These are phyloP conservation scores for Geotrichum europaeum DNA, from an alignment of 1,139 yeast species.

Conservation along the genomic window DNA sequence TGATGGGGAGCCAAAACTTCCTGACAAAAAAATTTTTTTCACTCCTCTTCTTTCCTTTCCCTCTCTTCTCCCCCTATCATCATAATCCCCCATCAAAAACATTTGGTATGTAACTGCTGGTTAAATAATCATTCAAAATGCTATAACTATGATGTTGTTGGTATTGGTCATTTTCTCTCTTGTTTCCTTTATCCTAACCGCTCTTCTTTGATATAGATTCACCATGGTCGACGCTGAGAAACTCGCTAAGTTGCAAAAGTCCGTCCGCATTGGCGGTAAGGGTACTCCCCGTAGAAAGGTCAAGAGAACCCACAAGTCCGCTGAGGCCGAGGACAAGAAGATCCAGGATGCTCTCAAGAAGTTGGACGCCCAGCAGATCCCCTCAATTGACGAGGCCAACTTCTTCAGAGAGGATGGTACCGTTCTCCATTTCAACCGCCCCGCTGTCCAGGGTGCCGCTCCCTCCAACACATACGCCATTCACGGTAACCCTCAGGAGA, in stretches of 20 bases:
- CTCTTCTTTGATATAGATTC: not conserved
- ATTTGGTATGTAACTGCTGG: not conserved
- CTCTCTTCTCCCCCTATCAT: not conserved
- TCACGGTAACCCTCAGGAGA: conserved; percentile 93
- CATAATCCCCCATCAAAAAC: not conserved
- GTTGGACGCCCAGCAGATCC: conserved; percentile 82
- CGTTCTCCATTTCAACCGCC: conserved; percentile 92
- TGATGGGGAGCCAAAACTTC: not conserved
- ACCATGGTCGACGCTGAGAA: conserved; percentile 34
- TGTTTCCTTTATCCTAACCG: not conserved
- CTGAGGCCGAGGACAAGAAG: conserved; percentile 83
- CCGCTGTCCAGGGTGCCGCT: conserved; percentile 89
- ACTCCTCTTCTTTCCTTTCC: not conserved
- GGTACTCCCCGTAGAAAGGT: conserved; percentile 58
- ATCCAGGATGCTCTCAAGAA: conserved; percentile 85
- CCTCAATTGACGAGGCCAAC: conserved; percentile 93
- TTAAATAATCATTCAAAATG: not conserved
- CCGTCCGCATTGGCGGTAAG: conserved; percentile 43
- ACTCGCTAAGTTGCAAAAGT: conserved; percentile 37
- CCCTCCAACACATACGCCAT: conserved; percentile 89
- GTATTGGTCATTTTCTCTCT: not conserved
- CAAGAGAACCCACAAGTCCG: conserved; percentile 63
- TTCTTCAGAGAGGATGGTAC: conserved; percentile 95
- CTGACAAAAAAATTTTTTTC: conserved; percentile 1
- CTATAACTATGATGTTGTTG: not conserved